phyloP scores from a whole-genome alignment of 257 asterid species.

The Mitragyna speciosa region DNA sequence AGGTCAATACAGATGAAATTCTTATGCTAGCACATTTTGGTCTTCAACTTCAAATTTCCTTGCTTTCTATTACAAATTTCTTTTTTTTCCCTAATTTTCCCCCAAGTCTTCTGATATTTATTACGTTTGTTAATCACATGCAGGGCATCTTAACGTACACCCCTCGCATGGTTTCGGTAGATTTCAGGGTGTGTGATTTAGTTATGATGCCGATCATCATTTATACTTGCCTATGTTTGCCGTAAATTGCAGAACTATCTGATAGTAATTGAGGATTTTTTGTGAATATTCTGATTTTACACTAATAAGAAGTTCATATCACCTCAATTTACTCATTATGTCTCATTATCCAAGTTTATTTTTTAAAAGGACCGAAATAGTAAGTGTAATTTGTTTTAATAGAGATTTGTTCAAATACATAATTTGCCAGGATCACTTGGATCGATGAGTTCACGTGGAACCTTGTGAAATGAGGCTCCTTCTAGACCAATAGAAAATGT shows the following conservation, averaged over 20 bases:
- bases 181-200: conserved; percentile 61
- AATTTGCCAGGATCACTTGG: conserved; percentile 78
- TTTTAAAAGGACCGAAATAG: neutral
- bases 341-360: neutral
- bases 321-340: neutral
- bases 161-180: conserved; percentile 85
- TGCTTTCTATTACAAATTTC: neutral
- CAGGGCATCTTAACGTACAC: conserved; percentile 90
- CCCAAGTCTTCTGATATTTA: conserved; percentile 7
- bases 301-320: neutral
- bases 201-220: neutral
- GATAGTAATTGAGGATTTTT: neutral
- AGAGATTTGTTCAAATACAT: conserved; percentile 22
- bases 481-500: conserved; percentile 35
- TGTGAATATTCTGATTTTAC: neutral
- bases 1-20: conserved; percentile 40
- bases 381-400: conserved; percentile 9
- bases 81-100: too few relatives aligned
- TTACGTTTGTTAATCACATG: conserved; percentile 33
- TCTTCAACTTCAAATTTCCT: conserved; percentile 1
- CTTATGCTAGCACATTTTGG: neutral
- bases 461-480: conserved; percentile 55
- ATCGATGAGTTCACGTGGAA: conserved; percentile 70
- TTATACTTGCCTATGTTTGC: neutral
- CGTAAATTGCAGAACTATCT: neutral